Conservation (phyloP, 345 rosid genomes). For the Firmiana major region DNA sequence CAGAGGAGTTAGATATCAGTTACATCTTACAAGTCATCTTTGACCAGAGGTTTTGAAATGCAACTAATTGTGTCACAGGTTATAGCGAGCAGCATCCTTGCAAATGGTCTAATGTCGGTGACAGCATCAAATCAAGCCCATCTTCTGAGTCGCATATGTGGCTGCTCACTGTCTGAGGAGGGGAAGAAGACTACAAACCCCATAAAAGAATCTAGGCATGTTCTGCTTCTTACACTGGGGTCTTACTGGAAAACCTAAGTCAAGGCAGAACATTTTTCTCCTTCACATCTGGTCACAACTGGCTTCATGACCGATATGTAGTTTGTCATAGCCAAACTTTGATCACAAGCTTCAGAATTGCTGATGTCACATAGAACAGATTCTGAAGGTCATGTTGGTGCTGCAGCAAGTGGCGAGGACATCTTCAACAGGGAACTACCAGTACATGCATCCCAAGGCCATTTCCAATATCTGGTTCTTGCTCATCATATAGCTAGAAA, state of each 20-base stretch:
- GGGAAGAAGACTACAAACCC: background rate
- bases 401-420: background rate
- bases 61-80: background rate
- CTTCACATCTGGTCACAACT: background rate
- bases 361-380: background rate
- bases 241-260: background rate
- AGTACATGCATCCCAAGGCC: background rate
- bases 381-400: background rate
- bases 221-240: background rate
- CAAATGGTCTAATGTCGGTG: background rate
- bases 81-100: background rate
- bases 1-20: background rate
- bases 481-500: background rate
- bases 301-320: background rate
- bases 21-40: background rate
- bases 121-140: background rate
- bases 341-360: background rate
- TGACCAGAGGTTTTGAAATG: background rate
- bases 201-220: background rate
- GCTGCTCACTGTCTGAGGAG: background rate
- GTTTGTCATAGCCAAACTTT: background rate
- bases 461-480: background rate
- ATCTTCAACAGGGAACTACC: background rate
- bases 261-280: background rate
- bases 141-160: background rate